These are phyloP conservation scores for Podaxis pistillaris DNA, from an alignment of 768 basidiomycete genomes.

Conservation along the genomic window DNA sequence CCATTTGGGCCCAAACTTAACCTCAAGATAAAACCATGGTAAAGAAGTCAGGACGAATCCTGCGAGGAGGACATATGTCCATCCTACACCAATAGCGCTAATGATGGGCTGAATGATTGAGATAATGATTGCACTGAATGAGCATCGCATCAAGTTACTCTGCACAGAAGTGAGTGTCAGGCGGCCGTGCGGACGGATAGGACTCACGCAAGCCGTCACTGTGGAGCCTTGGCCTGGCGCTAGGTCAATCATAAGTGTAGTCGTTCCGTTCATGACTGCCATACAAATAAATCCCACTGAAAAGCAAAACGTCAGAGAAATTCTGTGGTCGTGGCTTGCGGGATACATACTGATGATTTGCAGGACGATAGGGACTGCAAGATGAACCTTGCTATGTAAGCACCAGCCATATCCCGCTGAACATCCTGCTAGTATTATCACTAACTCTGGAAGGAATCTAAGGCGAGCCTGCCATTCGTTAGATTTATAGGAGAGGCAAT, in stretches of 20 bases:
- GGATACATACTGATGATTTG: slow-evolving; percentile 31
- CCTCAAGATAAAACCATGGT: slow-evolving; percentile 50
- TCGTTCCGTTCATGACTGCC: slow-evolving; percentile 52
- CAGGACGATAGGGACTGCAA: slow-evolving; percentile 54
- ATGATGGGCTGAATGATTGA: slow-evolving; percentile 64
- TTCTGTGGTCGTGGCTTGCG: neutral
- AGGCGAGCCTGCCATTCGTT: slow-evolving; percentile 20
- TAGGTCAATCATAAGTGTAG: slow-evolving; percentile 67
- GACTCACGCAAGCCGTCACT: slow-evolving; percentile 68
- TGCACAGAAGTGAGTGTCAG: slow-evolving; percentile 22
- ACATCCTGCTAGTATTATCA: slow-evolving; percentile 32
- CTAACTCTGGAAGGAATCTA: slow-evolving; percentile 19
- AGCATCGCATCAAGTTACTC: slow-evolving; percentile 72
- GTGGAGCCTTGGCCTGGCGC: slow-evolving; percentile 61
- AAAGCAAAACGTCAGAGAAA: neutral
- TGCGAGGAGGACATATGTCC: slow-evolving; percentile 64
- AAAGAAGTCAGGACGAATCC: slow-evolving; percentile 44
- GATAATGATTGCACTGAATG: slow-evolving; percentile 55
- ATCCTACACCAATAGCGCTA: slow-evolving; percentile 58
- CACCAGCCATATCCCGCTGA: slow-evolving; percentile 63
- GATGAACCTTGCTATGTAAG: slow-evolving; percentile 42
- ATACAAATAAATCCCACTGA: slow-evolving; percentile 51
- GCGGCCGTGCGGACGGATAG: neutral
- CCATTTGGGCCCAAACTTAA: slow-evolving; percentile 48
- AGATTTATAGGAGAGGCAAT: neutral